Conservation (phyloP, 2,329 filamentous ascomycete genomes). For the Neonectria coccinea region DNA sequence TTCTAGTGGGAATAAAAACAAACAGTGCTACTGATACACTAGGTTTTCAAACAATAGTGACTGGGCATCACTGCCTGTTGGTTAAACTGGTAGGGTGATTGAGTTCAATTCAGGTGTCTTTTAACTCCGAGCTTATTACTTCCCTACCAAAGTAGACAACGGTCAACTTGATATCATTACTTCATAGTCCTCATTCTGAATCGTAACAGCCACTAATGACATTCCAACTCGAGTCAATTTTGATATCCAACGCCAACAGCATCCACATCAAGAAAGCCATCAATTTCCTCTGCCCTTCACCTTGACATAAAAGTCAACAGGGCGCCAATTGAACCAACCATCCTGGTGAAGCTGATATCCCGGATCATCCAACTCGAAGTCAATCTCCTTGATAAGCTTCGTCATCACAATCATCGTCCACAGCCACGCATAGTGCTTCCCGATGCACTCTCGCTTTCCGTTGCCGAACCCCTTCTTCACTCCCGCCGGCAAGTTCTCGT, state of each 20-base stretch:
- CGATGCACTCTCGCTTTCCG: conserved; percentile 64
- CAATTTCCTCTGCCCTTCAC: conserved; percentile 52
- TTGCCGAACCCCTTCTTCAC: conserved; percentile 66
- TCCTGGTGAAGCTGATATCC: conserved; percentile 58
- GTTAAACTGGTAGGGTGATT: too few species aligned
- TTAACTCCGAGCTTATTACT: too few species aligned
- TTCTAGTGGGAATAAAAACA: too few species aligned
- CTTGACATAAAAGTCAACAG: conserved; percentile 58
- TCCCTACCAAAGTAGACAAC: too few species aligned
- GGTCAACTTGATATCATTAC: too few species aligned
- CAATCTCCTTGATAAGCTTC: conserved; percentile 57
- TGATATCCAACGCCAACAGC: background rate
- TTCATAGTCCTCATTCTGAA: background rate
- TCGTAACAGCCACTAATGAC: background rate
- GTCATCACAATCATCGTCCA: conserved; percentile 57
- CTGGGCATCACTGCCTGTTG: too few species aligned
- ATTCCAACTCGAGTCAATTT: background rate
- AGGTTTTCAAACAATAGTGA: too few species aligned
- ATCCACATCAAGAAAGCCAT: conserved; percentile 1
- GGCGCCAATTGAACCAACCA: conserved; percentile 66
- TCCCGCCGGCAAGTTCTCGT: conserved; percentile 56
- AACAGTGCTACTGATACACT: too few species aligned
- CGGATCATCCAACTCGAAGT: conserved; percentile 58
- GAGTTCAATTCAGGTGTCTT: too few species aligned
- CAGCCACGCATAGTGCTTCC: conserved; percentile 62